Evolutionary conservation across 1,284 basidiomycete genomes (phyloP), one percentile per base, ranked within the genome.

Genomic region (Trichosporon asahii): DNA sequence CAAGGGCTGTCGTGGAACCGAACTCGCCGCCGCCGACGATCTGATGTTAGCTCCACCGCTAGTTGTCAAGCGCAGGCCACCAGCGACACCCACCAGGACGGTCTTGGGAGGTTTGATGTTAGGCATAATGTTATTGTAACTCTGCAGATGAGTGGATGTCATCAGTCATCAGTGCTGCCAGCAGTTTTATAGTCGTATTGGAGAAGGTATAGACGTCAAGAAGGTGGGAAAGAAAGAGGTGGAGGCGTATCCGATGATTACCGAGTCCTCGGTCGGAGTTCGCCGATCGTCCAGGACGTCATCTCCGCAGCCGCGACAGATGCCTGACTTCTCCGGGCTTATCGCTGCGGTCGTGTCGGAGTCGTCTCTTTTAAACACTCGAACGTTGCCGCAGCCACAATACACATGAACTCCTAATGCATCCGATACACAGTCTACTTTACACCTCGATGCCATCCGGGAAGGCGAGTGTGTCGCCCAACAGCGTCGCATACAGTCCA

Each of bases 11-110:
- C 9, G 71, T 71, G 6, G 70, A 49, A 23, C 73, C 73, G 33
- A 70, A 74, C n/a, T 68, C 67, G 21, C 73, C 73, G 21, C 70
- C 73, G 66, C 73, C 73, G 49, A 74, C 65, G 27, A 74, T 72
- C 64, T 69, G 63, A 18, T 2, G 29, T 67, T 31, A 67, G 66
- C 66, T 29, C 14, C 12, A 12, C 29, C 29, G 5, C 15, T 44
- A n/a, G n/a, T n/a, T n/a, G 9, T 8, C 8, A 18, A 18, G 1
- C 2, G 31, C n/a, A n/a, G n/a, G n/a, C n/a, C n/a, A n/a, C n/a
- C n/a, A n/a, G n/a, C 31, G 31, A 33, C 8, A 49, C 66, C 46
- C 21, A 67, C 66, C n/a, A 68, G 66, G 2, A 68, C 61, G 27
- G 60, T 63, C 31, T 64, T 60, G 40, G 66, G 66, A 35, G 66